phyloP scores from a whole-genome alignment of 2,329 filamentous ascomycete genomes.

The Cordyceps fumosorosea region DNA sequence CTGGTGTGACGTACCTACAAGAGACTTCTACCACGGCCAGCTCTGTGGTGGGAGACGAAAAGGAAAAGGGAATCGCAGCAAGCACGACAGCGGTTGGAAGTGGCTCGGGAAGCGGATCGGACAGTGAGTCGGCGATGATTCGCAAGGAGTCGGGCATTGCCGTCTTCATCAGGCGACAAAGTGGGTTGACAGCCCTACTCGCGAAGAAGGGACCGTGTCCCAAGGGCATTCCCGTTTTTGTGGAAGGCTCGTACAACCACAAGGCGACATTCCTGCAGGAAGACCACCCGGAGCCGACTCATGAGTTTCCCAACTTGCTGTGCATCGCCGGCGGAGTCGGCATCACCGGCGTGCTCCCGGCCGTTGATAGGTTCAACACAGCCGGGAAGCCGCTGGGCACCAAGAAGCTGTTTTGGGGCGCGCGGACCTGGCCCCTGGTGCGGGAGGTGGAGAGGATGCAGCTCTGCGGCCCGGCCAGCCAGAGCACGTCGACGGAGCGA shows the following conservation, averaged over 20 bases:
- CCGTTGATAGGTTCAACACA: constrained; percentile 18
- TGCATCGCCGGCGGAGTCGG: constrained; percentile 27
- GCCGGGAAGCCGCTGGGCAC: constrained; percentile 18
- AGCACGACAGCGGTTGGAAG: not conserved
- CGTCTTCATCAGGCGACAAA: constrained; percentile 21
- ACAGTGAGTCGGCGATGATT: not conserved
- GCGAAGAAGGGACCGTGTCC: constrained; percentile 13
- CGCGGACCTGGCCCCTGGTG: constrained; percentile 21
- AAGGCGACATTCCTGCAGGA: constrained; percentile 17
- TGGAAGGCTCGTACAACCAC: constrained; percentile 25
- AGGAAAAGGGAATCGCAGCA: constrained; percentile 13
- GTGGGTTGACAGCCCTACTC: constrained; percentile 21
- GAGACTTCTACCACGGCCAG: not conserved
- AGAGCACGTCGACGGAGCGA: not conserved
- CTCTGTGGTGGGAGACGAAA: constrained; percentile 3
- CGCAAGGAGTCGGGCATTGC: constrained; percentile 20
- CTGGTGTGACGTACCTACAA: constrained; percentile 16
- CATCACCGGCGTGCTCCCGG: constrained; percentile 23
- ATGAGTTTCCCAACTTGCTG: constrained; percentile 21
- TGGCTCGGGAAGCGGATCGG: constrained; percentile 1
- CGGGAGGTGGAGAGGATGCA: constrained; percentile 21
- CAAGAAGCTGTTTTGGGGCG: constrained; percentile 26
- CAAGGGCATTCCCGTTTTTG: constrained; percentile 20
- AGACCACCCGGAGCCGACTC: constrained; percentile 9
- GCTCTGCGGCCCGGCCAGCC: constrained; percentile 6